Conservation (phyloP, 345 rosid genomes). For the Clausena lansium region DNA sequence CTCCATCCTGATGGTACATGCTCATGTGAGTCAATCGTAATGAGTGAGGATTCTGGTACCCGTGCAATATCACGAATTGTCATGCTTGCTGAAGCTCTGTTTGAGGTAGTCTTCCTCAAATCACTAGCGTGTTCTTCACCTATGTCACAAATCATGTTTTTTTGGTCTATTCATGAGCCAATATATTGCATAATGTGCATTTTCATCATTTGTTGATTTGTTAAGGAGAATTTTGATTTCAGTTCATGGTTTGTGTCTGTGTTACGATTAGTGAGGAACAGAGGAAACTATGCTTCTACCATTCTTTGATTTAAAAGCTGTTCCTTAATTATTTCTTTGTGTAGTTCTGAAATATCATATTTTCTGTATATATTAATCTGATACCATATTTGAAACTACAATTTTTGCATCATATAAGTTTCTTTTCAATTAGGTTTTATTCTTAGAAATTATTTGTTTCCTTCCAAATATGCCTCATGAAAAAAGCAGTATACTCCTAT, state of each 20-base stretch:
- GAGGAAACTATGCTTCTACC: background rate
- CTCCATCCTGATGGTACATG: constrained; percentile 61
- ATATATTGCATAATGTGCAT: background rate
- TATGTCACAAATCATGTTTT: background rate
- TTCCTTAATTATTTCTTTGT: background rate
- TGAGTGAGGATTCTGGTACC: constrained; percentile 46
- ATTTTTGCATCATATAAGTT: background rate
- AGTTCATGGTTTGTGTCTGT: background rate
- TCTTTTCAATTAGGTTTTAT: background rate
- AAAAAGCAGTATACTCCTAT: background rate
- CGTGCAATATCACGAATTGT: constrained; percentile 68
- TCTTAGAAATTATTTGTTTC: background rate
- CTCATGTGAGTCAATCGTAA: constrained; percentile 51
- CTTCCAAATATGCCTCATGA: background rate
- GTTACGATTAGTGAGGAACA: background rate
- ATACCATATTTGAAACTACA: background rate
- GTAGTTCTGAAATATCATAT: background rate
- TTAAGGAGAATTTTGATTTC: background rate
- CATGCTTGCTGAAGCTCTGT: constrained; percentile 83
- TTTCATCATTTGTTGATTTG: background rate
- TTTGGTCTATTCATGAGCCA: background rate
- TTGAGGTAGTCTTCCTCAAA: constrained; percentile 48
- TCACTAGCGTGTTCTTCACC: background rate
- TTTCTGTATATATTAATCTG: background rate
- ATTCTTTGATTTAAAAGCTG: background rate